phyloP scores from a whole-genome alignment of 345 rosid genomes.

The Populus nigra region DNA sequence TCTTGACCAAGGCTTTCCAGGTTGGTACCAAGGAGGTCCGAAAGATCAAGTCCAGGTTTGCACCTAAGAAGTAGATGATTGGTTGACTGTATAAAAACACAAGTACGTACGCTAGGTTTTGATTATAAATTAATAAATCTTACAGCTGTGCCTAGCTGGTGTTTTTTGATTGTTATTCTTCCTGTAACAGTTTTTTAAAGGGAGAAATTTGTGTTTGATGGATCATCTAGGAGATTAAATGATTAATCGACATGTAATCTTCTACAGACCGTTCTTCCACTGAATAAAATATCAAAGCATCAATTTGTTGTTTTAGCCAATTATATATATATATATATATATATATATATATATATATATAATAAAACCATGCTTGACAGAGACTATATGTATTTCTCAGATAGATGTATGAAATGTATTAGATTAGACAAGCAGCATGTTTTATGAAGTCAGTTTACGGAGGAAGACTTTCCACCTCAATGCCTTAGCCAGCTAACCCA shows the following conservation, averaged over 20 bases:
- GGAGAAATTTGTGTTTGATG: neutral
- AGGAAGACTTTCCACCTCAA: neutral
- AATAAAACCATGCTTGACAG: neutral
- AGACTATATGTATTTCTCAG: neutral
- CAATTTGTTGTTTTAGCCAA: neutral
- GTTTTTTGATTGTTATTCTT: neutral
- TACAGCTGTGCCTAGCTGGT: neutral
- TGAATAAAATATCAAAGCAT: neutral
- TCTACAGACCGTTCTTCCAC: neutral
- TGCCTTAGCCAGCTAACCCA: neutral
- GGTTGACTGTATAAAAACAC: neutral
- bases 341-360: neutral
- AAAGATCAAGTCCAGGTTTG: constrained; percentile 24
- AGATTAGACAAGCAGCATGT: neutral
- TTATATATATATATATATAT: neutral
- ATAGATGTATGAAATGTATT: neutral
- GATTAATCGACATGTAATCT: no score
- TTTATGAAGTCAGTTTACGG: neutral
- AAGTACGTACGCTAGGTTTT: neutral
- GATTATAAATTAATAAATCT: neutral
- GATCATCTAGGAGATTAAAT: no score
- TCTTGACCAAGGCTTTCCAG: constrained; percentile 25
- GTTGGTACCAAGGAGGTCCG: constrained; percentile 18
- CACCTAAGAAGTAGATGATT: constrained; percentile 18
- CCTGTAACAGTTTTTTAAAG: neutral